Evolutionary conservation across 176 grass and related monocot genomes (phyloP).

Genomic region (Zea mays): Zm-B73-REFERENCE-NAM-5.0 NC_050100.1:110116001-110116500

Average conservation of each 20-base stretch:
- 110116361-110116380: neutral
- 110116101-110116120: neutral
- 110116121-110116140: slow-evolving; percentile 4
- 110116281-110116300: neutral
- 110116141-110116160: slow-evolving; percentile 33
- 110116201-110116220: slow-evolving; percentile 77
- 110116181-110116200: slow-evolving; percentile 67
- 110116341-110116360: neutral
- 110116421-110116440: neutral
- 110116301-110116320: slow-evolving; percentile 10
- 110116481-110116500: neutral
- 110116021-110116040: no score
- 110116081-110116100: neutral
- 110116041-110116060: no score
- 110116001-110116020: no score
- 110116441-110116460: neutral
- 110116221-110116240: slow-evolving; percentile 62
- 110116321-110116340: neutral
- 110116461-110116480: neutral
- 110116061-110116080: no score
- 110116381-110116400: neutral
- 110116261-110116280: slow-evolving; percentile 5
- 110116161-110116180: slow-evolving; percentile 53
- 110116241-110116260: slow-evolving; percentile 53
- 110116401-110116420: neutral